phyloP scores from a whole-genome alignment of 495 filamentous ascomycete genomes.

The Xylaria nigripes region DNA sequence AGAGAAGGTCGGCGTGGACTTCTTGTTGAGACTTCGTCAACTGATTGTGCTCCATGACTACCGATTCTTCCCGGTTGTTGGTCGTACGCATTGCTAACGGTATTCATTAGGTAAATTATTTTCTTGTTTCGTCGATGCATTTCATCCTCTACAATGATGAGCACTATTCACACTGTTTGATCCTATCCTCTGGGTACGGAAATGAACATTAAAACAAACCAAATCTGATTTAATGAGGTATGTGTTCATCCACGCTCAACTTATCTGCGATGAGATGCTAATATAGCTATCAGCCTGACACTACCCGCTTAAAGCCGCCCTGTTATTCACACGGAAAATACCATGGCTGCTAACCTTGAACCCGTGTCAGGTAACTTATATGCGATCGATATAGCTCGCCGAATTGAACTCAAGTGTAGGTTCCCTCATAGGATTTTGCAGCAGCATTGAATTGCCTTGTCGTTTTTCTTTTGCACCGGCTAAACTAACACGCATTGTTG shows the following conservation, averaged over 20 bases:
- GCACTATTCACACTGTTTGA: slow-evolving; percentile 98
- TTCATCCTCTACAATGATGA: slow-evolving; percentile 37
- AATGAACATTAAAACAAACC: slow-evolving; percentile 62
- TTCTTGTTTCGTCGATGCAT: slow-evolving; percentile 11
- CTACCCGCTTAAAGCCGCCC: not conserved
- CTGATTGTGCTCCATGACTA: slow-evolving; percentile 51
- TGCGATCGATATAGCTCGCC: not conserved
- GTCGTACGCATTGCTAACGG: slow-evolving; percentile 27
- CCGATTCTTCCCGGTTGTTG: not conserved
- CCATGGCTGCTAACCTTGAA: slow-evolving; percentile 15
- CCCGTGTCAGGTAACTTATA: slow-evolving; percentile 27
- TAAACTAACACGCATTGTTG: not conserved
- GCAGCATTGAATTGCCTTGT: no score
- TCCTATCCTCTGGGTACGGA: slow-evolving; percentile 50
- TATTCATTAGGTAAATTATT: slow-evolving; percentile 35
- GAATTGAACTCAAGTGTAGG: not conserved
- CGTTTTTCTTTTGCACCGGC: not conserved
- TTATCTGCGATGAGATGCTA: slow-evolving; percentile 28
- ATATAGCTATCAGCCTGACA: slow-evolving; percentile 30
- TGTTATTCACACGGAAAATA: slow-evolving; percentile 1
- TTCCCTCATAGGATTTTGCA: no score
- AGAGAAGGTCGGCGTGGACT: slow-evolving; percentile 55
- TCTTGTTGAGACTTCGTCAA: slow-evolving; percentile 97
- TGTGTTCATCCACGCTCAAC: slow-evolving; percentile 19
- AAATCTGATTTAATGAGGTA: slow-evolving; percentile 99